Base-by-base conservation (phyloP, 306 rosid species). In the Fagus sylvatica region DNA sequence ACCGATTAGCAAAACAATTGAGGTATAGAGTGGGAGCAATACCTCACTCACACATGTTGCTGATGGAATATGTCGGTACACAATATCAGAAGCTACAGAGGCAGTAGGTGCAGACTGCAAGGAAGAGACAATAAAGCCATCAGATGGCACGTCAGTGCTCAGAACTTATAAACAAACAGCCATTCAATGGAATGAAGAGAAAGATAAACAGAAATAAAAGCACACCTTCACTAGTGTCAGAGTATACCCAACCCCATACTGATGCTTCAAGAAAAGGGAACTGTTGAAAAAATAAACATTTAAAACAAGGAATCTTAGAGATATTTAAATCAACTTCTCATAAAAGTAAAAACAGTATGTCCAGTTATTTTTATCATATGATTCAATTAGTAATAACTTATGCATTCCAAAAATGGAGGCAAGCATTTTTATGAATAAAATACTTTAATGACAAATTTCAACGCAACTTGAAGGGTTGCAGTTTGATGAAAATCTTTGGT, bases 1-100 rank as follows among this genome's bases (percentile, higher is more conserved):
- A 55, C 33, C 64, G 71, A 30, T 56, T 73, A 78, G 43, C 42
- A 42, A 54, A 19, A 68, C n/a, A 65, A 3, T 37, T 71, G 68
- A 61, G 73, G 2, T 53, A 69, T 56, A 30, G 36, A 32, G 78
- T 53, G 46, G 62, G 84, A 76, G 59, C 60, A 62, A 34, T 94
- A 94, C 98, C 98, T 94, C 98, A 30, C 97, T 94, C 75, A 94
- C 91, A 85, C 98, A 92, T n/a, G 84, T 89, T 60, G 98, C 97
- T 17, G 88, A 87, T 53, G 98, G 98, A 81, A 92, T 85, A 84
- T 94, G 96, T 59, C 87, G 93, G 81, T 75, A 76, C 71, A 94
- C 96, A 79, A 94, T 90, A 82, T 94, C 98, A 83, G 93, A 85
- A 81, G 95, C 97, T 43, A 90, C 86, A 71, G 93, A 87, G 72